Conservation (phyloP, 345 rosid species). For the Arabidopsis suecica region DNA sequence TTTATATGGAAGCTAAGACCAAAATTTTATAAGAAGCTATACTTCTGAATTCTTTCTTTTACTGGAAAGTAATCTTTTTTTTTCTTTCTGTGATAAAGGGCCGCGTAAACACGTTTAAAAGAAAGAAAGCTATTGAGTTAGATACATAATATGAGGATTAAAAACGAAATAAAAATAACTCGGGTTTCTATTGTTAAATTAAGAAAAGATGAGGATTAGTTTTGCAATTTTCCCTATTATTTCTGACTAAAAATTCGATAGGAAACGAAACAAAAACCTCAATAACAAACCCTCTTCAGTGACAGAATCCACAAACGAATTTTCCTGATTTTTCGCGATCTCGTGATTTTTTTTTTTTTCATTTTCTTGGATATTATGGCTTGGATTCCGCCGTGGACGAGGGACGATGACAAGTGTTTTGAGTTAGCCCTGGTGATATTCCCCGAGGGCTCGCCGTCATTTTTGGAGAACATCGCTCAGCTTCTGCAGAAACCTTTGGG, state of each 20-base stretch:
- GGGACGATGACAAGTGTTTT: background rate
- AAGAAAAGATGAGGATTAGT: background rate
- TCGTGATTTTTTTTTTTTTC: background rate
- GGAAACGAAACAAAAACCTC: background rate
- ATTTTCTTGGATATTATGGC: background rate
- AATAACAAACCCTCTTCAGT: no score
- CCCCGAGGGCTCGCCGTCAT: background rate
- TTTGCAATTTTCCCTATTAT: background rate
- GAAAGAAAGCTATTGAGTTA: background rate
- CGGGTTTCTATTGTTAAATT: background rate
- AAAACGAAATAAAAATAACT: background rate
- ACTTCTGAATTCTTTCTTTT: no score
- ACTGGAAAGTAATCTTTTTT: no score
- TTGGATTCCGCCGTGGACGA: background rate
- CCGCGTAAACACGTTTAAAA: background rate
- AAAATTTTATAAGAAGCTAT: no score
- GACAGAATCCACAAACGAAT: no score
- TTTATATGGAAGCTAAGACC: no score
- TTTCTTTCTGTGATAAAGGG: background rate
- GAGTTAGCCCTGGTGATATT: background rate
- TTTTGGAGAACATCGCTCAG: constrained; percentile 30
- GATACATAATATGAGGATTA: background rate
- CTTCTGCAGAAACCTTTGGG: constrained; percentile 45
- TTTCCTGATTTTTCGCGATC: no score
- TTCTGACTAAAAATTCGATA: background rate